Percentiles rank a stretch among this genome's conserved stretches.
Evolutionary conservation across 2,329 filamentous ascomycete genomes (phyloP).

Genomic region (Diplodia scrobiculata): DNA sequence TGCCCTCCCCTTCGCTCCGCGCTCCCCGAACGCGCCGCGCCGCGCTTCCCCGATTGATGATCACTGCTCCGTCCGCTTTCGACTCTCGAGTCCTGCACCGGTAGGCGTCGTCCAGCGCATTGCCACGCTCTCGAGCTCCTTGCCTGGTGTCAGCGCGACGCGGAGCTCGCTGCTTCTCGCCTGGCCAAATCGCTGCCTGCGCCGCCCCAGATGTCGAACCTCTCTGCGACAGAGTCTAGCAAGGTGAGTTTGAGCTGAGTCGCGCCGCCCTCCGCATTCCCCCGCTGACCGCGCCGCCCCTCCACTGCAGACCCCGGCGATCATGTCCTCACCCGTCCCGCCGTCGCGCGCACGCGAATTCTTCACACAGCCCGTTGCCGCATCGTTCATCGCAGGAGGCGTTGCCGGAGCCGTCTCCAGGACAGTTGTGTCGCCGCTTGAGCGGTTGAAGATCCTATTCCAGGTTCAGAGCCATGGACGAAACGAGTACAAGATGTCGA

Average conservation of each 20-base stretch:
- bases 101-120: constrained; percentile 14
- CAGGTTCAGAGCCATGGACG: constrained; percentile 90
- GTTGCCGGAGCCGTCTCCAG: constrained; percentile 95
- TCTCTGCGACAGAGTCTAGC: constrained; percentile 19
- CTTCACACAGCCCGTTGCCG: constrained; percentile 79
- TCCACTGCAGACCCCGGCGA: constrained; percentile 25
- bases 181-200: constrained; percentile 1
- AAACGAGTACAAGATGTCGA: constrained; percentile 90
- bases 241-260: constrained; percentile 24
- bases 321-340: constrained; percentile 29
- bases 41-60: constrained; percentile 21
- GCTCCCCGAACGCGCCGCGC: neutral
- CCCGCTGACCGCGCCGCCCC: constrained; percentile 23
- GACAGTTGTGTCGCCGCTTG: constrained; percentile 93
- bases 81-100: neutral
- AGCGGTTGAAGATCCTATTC: constrained; percentile 96
- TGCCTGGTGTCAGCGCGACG: neutral
- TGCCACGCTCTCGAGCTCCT: constrained; percentile 5
- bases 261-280: constrained; percentile 7
- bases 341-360: constrained; percentile 35
- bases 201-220: constrained; percentile 28
- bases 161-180: constrained; percentile 1
- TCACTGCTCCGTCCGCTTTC: neutral
- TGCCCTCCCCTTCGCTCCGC: neutral
- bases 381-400: constrained; percentile 91